These are phyloP conservation scores for Dendrocalamus sinicus DNA, from an alignment of 176 grass and related monocot genomes.

Conservation along the genomic window DNA sequence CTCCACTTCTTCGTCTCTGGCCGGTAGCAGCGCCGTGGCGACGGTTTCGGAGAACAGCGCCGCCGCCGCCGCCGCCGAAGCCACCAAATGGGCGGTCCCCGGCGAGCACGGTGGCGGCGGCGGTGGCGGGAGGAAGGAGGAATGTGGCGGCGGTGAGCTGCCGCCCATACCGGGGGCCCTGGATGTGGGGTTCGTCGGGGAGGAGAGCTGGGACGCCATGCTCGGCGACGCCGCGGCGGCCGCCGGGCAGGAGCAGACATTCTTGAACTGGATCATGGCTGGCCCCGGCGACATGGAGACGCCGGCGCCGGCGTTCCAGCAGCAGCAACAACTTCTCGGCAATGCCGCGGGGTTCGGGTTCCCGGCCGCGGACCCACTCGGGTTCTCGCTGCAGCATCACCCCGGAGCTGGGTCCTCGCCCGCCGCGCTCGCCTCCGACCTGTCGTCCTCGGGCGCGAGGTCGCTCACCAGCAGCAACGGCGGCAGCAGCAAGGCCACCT, in stretches of 20 bases:
- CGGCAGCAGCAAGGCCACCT: conserved; percentile 39
- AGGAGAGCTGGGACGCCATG: conserved; percentile 70
- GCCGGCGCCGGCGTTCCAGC: conserved; percentile 35
- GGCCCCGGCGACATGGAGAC: conserved; percentile 62
- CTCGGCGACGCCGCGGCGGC: conserved; percentile 52
- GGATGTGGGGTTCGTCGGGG: conserved; percentile 54
- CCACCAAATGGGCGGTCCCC: conserved; percentile 46
- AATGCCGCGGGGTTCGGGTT: conserved; percentile 64
- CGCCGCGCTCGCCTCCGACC: conserved; percentile 32
- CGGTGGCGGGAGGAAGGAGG: conserved; percentile 57
- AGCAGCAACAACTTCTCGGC: conserved; percentile 47
- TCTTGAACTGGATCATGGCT: conserved; percentile 89
- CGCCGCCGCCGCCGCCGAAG: conserved; percentile 59
- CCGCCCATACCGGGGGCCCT: conserved; percentile 64
- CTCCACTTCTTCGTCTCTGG: conserved; percentile 80
- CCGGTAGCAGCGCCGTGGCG: conserved; percentile 69
- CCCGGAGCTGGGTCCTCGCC: conserved; percentile 10
- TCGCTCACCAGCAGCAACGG: conserved; percentile 39
- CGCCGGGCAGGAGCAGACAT: conserved; percentile 75
- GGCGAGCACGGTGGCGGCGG: conserved; percentile 34
- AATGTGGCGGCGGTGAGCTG: conserved; percentile 63
- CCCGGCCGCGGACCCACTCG: conserved; percentile 47
- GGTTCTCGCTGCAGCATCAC: conserved; percentile 55
- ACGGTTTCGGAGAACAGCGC: conserved; percentile 66
- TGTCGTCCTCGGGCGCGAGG: conserved; percentile 43